phyloP scores from a whole-genome alignment of 345 rosid genomes.

The Eucalyptus fibrosa region DNA sequence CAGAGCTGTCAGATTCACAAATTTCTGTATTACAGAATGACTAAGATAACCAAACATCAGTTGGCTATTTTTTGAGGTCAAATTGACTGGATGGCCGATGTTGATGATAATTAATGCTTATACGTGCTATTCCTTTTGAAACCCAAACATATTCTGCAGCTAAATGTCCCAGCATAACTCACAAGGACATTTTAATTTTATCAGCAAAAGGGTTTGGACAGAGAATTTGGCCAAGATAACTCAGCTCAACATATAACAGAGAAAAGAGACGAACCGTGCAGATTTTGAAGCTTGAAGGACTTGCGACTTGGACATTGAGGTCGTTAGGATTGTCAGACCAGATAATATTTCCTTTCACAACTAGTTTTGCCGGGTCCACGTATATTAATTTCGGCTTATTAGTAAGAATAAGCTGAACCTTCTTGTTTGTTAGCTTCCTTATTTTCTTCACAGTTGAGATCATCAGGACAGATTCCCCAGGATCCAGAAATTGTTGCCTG shows the following conservation, averaged over 20 bases:
- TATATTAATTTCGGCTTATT: conserved; percentile 85
- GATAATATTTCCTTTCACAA: conserved; percentile 66
- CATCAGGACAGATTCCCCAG: conserved; percentile 90
- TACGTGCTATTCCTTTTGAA: background rate
- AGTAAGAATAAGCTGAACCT: conserved; percentile 95
- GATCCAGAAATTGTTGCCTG: conserved; percentile 98
- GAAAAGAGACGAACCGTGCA: conserved; percentile 44
- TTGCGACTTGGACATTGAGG: conserved; percentile 68
- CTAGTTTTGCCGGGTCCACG: conserved; percentile 77
- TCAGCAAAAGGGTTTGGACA: background rate
- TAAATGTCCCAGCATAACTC: background rate
- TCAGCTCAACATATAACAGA: background rate
- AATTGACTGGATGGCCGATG: background rate
- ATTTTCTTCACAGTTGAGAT: conserved; percentile 91
- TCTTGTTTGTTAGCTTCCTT: conserved; percentile 84
- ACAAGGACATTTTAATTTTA: background rate
- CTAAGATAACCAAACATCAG: background rate
- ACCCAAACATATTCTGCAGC: background rate
- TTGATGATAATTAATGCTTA: background rate
- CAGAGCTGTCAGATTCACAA: background rate
- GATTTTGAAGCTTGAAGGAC: conserved; percentile 84
- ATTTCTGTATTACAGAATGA: background rate
- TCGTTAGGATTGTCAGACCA: conserved; percentile 92
- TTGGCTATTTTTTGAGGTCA: background rate
- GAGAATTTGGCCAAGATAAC: background rate